A percentile compares a stretch with the other conserved stretches of the same genome.
phyloP scores from a whole-genome alignment of 192 early-diverging fungal genomes.

The Coemansia sp. region DNA sequence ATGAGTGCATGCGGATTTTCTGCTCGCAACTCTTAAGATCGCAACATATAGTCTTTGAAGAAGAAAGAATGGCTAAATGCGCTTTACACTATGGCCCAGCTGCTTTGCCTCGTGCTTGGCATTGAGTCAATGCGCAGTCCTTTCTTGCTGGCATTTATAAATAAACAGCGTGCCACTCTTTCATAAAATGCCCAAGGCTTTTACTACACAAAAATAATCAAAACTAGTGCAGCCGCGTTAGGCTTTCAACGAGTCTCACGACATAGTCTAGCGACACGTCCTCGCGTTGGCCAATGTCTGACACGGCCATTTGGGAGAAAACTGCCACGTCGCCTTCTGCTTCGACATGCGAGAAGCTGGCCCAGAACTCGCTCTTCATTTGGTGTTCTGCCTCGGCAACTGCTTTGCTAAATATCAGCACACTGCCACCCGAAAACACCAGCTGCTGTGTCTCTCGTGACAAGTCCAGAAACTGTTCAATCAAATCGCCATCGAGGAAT shows the following conservation, averaged over 20 bases:
- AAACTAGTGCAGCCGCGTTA: slow-evolving; percentile 31
- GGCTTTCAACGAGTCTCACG: slow-evolving; percentile 36
- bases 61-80: too few species aligned
- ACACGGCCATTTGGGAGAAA: slow-evolving; percentile 29
- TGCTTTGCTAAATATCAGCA: not conserved
- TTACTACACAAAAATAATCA: not conserved
- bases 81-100: too few species aligned
- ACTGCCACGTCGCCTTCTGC: slow-evolving; percentile 27
- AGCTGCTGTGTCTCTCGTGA: slow-evolving; percentile 45
- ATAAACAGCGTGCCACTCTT: not conserved
- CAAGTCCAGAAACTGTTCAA: slow-evolving; percentile 82
- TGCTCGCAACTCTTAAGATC: not conserved
- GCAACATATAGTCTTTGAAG: too few species aligned
- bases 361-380: slow-evolving; percentile 31
- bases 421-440: slow-evolving; percentile 31
- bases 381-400: slow-evolving; percentile 12
- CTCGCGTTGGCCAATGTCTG: slow-evolving; percentile 37
- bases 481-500: slow-evolving; percentile 88
- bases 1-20: not conserved
- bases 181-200: too few species aligned
- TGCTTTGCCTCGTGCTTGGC: not conserved
- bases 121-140: not conserved
- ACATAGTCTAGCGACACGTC: slow-evolving; percentile 33
- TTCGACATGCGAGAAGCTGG: slow-evolving; percentile 26
- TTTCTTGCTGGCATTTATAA: not conserved